Base-by-base conservation (phyloP, 805 yeast species). In the Candida xyloterini region DNA sequence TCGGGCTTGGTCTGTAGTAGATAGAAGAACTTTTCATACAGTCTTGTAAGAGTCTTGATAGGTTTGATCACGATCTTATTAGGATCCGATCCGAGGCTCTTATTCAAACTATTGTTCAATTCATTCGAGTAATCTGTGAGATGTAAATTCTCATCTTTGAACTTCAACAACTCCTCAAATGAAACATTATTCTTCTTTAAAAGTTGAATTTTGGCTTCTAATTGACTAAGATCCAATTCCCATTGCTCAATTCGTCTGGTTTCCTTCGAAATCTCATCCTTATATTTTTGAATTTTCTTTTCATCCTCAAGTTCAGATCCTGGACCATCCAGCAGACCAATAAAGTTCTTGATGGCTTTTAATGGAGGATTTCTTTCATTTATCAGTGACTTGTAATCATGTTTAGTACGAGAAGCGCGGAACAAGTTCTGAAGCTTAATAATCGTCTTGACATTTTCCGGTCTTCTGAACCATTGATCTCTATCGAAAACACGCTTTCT, bases 1-100 rank as follows among this genome's bases (percentile, higher is more conserved):
- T 61, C 58, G 0, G 95, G 85, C 52, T 86, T 87, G 0, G 95
- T 84, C 58, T 93, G 98, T 30, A 93, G 60, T 18, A 91, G 63
- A 55, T 83, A 93, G 50, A 93, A 81, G 36, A 91, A 56, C 15
- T 85, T 83, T 51, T 83, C 96, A 60, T 84, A 85, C 1, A 78
- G 60, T 44, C 81, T 89, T 35, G 80, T 67, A 43, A 86, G 69
- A 16, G 69, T 70, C 43, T 71, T 66, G 9, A 75, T 59, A 3
- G 72, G 60, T 40, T 68, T 68, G 45, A 66, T 49, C 62, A 61
- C 46, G 5, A 46, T 15, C 29, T 43, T 42, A 14, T 43, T 39
- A 5, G 57, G 51, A 23, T 47, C 42, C 1, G 51, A 38, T 9
- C 52, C 52, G 6, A 56, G 30, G 33, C 55, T 51, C 36, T 35